Base-by-base conservation (phyloP, 495 filamentous ascomycete genomes). In the Chaetomidium leptoderma region DNA sequence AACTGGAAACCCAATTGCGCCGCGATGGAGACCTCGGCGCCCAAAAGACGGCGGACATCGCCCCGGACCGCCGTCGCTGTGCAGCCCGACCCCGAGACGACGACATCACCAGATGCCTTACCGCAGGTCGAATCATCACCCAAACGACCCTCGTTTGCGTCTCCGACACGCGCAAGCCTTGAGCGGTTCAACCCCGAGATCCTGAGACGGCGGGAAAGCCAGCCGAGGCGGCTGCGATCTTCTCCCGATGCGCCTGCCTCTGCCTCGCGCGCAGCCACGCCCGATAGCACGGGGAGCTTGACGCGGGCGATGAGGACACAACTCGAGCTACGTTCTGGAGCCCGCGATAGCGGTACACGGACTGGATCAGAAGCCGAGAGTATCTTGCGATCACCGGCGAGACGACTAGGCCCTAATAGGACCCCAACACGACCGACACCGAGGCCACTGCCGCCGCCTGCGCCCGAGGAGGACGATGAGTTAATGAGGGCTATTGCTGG, bases 11-110 rank as follows among this genome's bases (percentile, higher is more conserved):
- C 32, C 36, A 42, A 47, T 52, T 58, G 35, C 59, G 33, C 55
- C 60, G 60, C 64, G 39, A 85, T 84, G 81, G 72, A 79, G 45
- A 69, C 68, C 26, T 81, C 82, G 35, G 79, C 83, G 50, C 72
- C 82, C n/a, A 86, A 88, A 67, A 74, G 83, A 62, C 83, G 83
- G 57, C 85, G 80, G 67, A 85, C 77, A 32, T 83, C 80, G 55
- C 78, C 78, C 7, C 71, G 68, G 21, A 71, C 72, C n/a, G 71
- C 70, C 1, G 53, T 70, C 44, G 56, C 68, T 23, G 53, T 72
- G 58, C 69, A 66, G 32, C 43, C 55, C 48, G 44, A 53, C 32
- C 13, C 58, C 58, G 55, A 39, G 53, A 43, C 63, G 59, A 61
- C 60, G 44, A 58, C 69, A 53, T 47, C 63, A 11, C 48, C 14